phyloP scores from a whole-genome alignment of 805 yeast species.

The Ogataea saltuana region DNA sequence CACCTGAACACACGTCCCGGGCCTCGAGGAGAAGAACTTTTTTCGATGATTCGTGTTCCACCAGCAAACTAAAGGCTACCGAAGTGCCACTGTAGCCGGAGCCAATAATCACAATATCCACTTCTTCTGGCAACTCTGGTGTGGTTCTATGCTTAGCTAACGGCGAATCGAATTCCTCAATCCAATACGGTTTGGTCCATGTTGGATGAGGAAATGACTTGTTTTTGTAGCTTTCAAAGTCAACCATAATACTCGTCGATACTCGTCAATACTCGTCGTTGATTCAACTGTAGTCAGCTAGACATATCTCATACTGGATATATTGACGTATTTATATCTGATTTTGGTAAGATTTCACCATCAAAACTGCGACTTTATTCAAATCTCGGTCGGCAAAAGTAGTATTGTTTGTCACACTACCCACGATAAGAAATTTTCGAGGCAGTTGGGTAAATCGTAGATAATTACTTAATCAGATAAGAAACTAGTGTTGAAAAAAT shows the following conservation, averaged over 20 bases:
- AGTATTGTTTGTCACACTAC: too few relatives aligned
- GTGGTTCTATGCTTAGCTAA: conserved; percentile 31
- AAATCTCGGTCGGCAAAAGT: too few relatives aligned
- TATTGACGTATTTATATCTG: too few relatives aligned
- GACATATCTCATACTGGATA: too few relatives aligned
- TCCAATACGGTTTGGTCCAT: conserved; percentile 17
- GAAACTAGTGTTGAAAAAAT: too few relatives aligned
- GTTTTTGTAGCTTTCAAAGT: conserved; percentile 2
- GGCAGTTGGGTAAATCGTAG: too few relatives aligned
- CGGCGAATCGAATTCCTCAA: conserved; percentile 16
- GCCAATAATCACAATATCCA: conserved; percentile 45
- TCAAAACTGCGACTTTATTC: too few relatives aligned
- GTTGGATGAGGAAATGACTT: conserved; percentile 5
- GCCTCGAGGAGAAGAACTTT: conserved; percentile 19
- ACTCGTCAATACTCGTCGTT: too few relatives aligned
- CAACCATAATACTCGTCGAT: background rate
- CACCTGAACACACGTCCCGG: conserved; percentile 40
- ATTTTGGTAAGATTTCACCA: too few relatives aligned
- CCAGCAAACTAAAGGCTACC: conserved; percentile 38
- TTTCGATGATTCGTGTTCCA: conserved; percentile 28
- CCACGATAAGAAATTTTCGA: too few relatives aligned
- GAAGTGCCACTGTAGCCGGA: conserved; percentile 49
- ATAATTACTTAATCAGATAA: too few relatives aligned
- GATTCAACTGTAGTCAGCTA: background rate
- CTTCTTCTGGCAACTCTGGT: conserved; percentile 35